phyloP scores from a whole-genome alignment of 2,329 filamentous ascomycete species.

The Scedosporium boydii region DNA sequence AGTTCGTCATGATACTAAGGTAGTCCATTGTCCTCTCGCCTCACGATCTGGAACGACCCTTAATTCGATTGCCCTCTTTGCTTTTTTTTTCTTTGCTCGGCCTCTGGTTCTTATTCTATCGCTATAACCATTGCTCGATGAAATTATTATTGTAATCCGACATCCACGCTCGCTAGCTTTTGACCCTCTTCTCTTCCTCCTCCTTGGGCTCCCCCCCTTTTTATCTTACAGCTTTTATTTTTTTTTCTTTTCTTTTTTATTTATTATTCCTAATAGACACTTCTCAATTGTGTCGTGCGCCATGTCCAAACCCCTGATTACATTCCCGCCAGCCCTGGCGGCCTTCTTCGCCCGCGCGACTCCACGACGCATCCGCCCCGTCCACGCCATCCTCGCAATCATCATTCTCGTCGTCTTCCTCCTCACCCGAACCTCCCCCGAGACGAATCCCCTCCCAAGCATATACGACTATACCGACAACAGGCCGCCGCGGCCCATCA shows the following conservation, averaged over 20 bases:
- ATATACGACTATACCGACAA: conserved; percentile 9
- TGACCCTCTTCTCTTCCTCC: neutral
- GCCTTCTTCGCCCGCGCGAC: conserved; percentile 2
- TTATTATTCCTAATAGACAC: neutral
- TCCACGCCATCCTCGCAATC: conserved; percentile 10
- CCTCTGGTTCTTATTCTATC: neutral
- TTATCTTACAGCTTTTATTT: neutral
- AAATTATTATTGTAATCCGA: neutral
- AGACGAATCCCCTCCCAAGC: conserved; percentile 2
- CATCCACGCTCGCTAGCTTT: neutral
- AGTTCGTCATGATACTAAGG: neutral
- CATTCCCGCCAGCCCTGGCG: neutral
- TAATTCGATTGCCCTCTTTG: neutral
- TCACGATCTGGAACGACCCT: neutral
- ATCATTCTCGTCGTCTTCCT: conserved; percentile 10
- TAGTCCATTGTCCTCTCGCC: neutral
- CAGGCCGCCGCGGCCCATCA: conserved; percentile 18
- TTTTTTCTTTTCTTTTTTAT: no score
- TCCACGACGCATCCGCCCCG: conserved; percentile 10
- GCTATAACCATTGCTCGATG: neutral
- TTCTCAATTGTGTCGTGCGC: neutral
- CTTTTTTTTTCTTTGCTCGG: neutral
- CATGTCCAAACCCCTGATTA: neutral
- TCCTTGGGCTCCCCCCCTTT: neutral
- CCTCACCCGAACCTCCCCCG: conserved; percentile 8